Evolutionary conservation across 306 rosid species (phyloP), one percentile per base, ranked within the genome.

Genomic region (Vigna trinervia): DNA sequence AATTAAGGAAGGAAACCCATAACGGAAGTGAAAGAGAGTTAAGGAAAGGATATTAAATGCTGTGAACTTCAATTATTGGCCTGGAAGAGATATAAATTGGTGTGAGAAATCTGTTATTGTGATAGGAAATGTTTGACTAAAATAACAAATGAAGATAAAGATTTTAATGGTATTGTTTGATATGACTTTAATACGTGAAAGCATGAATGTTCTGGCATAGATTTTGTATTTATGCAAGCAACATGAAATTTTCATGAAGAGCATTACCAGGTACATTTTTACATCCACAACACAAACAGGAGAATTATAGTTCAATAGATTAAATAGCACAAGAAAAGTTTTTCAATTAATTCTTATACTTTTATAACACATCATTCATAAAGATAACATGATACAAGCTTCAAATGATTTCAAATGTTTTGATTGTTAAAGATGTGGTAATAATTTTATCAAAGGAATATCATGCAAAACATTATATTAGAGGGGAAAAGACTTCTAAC

Each of bases 391-490:
- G 50, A 47, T 45, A 53, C 39, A 78, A 38, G 66, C 23, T 73
- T 36, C 1, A 76, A 72, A 38, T 34, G 34, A 38, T 63, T 78
- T 64, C 53, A 78, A 78, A 78, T 52, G 65, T 39, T 22, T 62
- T 53, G 38, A 78, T 17, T 2, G 41, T 74, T 38, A 58, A 69
- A 48, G 68, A 68, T 71, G 39, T 62, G 36, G 4, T 4, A 54
- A 26, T 59, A 69, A 78, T 73, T 48, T 34, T 56, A 59, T 45
- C 38, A 67, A 36, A 77, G 13, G 43, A 73, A 36, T 94, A 92
- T 97, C 96, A 41, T 95, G 98, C 70, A 95, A 68, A 79, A 95
- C 26, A 71, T 67, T 71, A 78, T 72, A 47, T 32, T 77, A 63
- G 47, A 64, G 61, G 4, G 39, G 39, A 65, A 78, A 57, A 38